These are phyloP conservation scores for Mikania micrantha DNA, from an alignment of 129 eudicot genomes.

Conservation along the genomic window DNA sequence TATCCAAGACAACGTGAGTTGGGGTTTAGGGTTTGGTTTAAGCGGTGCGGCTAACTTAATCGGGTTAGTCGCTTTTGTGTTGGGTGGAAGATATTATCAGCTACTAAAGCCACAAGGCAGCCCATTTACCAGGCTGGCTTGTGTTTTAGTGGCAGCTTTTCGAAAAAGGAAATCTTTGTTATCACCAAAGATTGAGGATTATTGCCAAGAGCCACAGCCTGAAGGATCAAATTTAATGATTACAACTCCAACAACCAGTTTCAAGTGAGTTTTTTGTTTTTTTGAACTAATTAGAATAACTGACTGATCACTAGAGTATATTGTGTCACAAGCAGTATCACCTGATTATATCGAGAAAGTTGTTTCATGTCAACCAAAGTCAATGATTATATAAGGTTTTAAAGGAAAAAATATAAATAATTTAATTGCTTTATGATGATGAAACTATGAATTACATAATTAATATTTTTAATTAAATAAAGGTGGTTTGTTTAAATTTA, in stretches of 20 bases:
- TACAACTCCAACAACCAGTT: constrained; percentile 21
- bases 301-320: too few relatives aligned
- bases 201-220: constrained; percentile 13
- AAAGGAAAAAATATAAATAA: not conserved
- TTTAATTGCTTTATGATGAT: not conserved
- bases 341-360: too few relatives aligned
- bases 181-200: constrained; percentile 17
- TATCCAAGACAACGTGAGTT: constrained; percentile 43
- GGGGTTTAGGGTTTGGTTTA: constrained; percentile 44
- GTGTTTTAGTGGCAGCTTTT: constrained; percentile 34
- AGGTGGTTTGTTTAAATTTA: too few relatives aligned
- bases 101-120: constrained; percentile 31
- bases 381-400: not conserved
- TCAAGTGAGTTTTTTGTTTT: constrained; percentile 37
- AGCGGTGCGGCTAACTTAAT: constrained; percentile 25
- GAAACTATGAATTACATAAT: not conserved
- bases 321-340: too few relatives aligned
- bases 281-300: too few relatives aligned
- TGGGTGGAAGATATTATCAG: constrained; percentile 31
- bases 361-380: not conserved
- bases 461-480: not conserved
- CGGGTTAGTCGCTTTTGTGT: constrained; percentile 29
- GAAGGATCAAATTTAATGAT: not conserved
- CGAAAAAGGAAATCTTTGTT: constrained; percentile 25
- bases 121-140: constrained; percentile 30